A percentile compares a stretch with the other conserved stretches of the same genome.
Evolutionary conservation across 495 filamentous ascomycete genomes (phyloP).

Genomic region (Penicillium mononematosum): DNA sequence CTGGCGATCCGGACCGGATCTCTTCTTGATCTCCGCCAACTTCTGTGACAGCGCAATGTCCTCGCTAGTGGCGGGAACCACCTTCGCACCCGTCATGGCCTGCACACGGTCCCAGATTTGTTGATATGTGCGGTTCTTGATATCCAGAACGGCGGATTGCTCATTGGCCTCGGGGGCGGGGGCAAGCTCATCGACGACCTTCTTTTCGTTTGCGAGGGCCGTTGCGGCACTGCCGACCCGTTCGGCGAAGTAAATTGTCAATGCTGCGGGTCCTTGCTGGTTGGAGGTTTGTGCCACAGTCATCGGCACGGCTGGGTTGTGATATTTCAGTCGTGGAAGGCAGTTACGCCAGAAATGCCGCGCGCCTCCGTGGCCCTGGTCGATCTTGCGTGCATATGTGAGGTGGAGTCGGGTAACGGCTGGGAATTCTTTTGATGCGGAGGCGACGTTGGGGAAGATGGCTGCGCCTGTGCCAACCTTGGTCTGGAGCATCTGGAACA

Average conservation of each 20-base stretch:
- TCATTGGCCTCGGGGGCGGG: constrained; percentile 36
- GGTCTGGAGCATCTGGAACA: constrained; percentile 63
- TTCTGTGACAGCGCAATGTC: constrained; percentile 60
- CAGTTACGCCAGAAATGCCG: constrained; percentile 85
- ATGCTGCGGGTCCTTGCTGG: constrained; percentile 55
- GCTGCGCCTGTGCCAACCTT: constrained; percentile 79
- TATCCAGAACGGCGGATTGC: constrained; percentile 35
- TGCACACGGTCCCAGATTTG: constrained; percentile 70
- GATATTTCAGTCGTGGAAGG: constrained; percentile 86
- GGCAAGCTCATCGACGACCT: constrained; percentile 37
- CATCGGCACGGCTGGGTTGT: constrained; percentile 85
- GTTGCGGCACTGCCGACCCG: constrained; percentile 34
- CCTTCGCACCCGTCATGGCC: constrained; percentile 63
- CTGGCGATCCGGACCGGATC: constrained; percentile 53
- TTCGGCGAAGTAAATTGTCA: constrained; percentile 72
- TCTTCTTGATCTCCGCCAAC: constrained; percentile 55
- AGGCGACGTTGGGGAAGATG: constrained; percentile 58
- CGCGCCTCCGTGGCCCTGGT: constrained; percentile 67
- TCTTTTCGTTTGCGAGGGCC: constrained; percentile 22
- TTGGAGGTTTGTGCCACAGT: constrained; percentile 66
- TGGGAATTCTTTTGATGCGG: constrained; percentile 51
- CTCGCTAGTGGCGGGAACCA: constrained; percentile 56
- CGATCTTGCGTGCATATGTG: constrained; percentile 66
- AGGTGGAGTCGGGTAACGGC: constrained; percentile 77
- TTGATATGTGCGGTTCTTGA: constrained; percentile 37